Percentiles rank a stretch among this genome's conserved stretches.
Conservation (phyloP, 2,329 filamentous ascomycete genomes). For the Lomentospora prolificans region DNA sequence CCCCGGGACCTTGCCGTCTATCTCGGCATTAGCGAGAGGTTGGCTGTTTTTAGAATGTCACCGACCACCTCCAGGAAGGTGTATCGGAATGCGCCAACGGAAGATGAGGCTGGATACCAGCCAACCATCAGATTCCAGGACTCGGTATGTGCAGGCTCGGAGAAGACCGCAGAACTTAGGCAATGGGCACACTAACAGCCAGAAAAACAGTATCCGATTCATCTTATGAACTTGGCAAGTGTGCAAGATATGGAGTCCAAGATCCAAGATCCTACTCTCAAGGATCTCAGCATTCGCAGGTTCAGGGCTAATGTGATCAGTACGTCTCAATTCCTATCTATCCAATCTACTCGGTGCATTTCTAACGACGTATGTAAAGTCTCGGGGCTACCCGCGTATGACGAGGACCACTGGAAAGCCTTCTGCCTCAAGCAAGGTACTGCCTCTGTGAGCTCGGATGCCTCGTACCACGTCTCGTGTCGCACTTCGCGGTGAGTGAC, state of each 20-base stretch:
- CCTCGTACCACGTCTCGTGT: constrained; percentile 11
- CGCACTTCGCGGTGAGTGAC: constrained; percentile 4
- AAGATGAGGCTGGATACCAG: constrained; percentile 51
- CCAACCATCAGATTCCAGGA: constrained; percentile 49
- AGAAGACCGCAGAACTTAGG: neutral
- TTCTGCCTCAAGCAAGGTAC: constrained; percentile 40
- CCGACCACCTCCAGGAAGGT: constrained; percentile 47
- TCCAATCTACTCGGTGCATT: neutral
- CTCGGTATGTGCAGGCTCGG: constrained; percentile 7
- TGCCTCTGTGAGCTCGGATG: constrained; percentile 32
- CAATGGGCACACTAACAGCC: neutral
- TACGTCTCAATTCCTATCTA: constrained; percentile 21
- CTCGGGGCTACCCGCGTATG: constrained; percentile 52
- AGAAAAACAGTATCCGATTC: constrained; percentile 51
- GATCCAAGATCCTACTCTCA: constrained; percentile 38
- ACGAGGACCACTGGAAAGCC: constrained; percentile 44
- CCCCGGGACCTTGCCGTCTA: constrained; percentile 54
- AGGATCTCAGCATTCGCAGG: constrained; percentile 48
- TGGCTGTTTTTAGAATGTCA: constrained; percentile 61
- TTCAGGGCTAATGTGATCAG: constrained; percentile 66
- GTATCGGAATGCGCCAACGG: constrained; percentile 47
- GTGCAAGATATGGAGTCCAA: constrained; percentile 49
- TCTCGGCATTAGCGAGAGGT: constrained; percentile 54
- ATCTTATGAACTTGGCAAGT: constrained; percentile 56
- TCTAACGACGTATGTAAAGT: constrained; percentile 26